Percentiles rank a stretch among this genome's conserved stretches.
Conservation (phyloP, 306 rosid species). For the Aeschynomene evenia region DNA sequence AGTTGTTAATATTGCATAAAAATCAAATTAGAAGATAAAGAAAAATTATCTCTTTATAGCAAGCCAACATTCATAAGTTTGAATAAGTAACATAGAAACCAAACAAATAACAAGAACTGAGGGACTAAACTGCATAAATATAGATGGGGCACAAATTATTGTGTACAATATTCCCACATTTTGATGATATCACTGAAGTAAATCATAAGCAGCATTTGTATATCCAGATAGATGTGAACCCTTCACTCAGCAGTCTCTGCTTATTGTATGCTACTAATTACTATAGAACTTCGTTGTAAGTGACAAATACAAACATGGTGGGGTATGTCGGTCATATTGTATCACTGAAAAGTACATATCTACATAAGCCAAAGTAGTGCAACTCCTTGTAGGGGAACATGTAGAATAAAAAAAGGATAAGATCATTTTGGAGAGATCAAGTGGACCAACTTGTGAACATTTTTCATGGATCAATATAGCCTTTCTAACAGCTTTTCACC, state of each 20-base stretch:
- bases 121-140: conserved; percentile 1
- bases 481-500: conserved; percentile 7
- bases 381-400: background rate
- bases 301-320: conserved; percentile 3
- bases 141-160: conserved; percentile 8
- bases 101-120: background rate
- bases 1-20: background rate
- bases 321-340: conserved; percentile 3
- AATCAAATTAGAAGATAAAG: conserved; percentile 7
- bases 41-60: background rate
- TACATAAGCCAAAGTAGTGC: background rate
- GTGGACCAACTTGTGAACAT: conserved; percentile 7
- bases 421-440: conserved; percentile 10
- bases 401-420: conserved; percentile 11
- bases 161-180: background rate
- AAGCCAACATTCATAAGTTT: conserved; percentile 10
- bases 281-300: conserved; percentile 3
- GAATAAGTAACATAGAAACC: background rate
- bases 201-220: background rate
- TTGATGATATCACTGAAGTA: conserved; percentile 17
- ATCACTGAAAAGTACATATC: background rate
- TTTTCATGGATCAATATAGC: conserved; percentile 19
- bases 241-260: background rate
- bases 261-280: conserved; percentile 2
- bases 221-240: background rate